A percentile compares a stretch with the other conserved stretches of the same genome.
phyloP scores from a whole-genome alignment of 495 filamentous ascomycete genomes.

The Parachaetomium inaequale region DNA sequence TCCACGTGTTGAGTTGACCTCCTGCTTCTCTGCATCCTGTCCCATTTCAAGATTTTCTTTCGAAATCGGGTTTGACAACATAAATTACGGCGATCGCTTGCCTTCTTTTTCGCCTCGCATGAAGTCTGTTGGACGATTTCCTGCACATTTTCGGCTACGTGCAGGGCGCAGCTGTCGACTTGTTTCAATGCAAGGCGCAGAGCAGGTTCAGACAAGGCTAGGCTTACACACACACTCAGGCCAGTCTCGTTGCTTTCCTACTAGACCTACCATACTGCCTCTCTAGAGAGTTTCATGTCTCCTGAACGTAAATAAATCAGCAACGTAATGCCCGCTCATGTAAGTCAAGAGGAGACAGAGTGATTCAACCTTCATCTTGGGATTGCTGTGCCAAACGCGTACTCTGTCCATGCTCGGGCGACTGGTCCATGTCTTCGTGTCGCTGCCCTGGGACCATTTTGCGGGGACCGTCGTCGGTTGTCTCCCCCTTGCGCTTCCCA shows the following conservation, averaged over 20 bases:
- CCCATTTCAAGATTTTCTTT: too few species aligned
- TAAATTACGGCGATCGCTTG: background rate
- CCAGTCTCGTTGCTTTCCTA: too few species aligned
- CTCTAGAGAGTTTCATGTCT: too few species aligned
- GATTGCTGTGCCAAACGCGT: background rate
- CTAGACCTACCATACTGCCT: too few species aligned
- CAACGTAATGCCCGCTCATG: background rate
- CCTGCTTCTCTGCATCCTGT: too few species aligned
- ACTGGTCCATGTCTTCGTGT: background rate
- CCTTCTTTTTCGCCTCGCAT: background rate
- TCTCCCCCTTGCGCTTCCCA: background rate
- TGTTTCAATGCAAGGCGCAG: too few species aligned
- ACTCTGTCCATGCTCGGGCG: background rate
- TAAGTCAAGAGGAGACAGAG: background rate
- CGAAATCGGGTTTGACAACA: background rate
- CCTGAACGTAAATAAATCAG: background rate
- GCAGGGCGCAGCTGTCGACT: background rate
- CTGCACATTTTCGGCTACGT: background rate
- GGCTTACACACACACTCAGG: too few species aligned
- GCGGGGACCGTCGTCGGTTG: background rate
- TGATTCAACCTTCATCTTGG: background rate
- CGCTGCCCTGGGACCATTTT: background rate
- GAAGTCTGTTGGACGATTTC: background rate
- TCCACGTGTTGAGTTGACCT: slow-evolving; percentile 6
- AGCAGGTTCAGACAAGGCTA: too few species aligned